phyloP scores from a whole-genome alignment of 2,329 filamentous ascomycete species.

The Beauveria scarabaeidicola region DNA sequence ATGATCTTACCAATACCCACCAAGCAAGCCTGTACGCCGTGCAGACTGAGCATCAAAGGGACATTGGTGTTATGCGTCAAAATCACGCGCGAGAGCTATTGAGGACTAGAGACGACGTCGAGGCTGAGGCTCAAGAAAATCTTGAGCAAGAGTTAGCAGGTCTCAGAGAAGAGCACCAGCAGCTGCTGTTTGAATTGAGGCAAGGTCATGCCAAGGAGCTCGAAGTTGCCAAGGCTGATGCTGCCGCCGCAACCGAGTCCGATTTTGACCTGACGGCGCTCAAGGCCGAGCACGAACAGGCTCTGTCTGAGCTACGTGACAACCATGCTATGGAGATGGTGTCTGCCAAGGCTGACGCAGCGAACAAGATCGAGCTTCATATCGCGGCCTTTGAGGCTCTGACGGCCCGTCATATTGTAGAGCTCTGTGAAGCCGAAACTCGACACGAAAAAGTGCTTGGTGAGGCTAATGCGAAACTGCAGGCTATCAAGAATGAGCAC shows the following conservation, averaged over 20 bases:
- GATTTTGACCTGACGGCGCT: not conserved
- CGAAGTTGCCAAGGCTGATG: constrained; percentile 29
- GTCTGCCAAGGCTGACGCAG: constrained; percentile 29
- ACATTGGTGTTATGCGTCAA: constrained; percentile 35
- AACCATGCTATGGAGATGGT: constrained; percentile 33
- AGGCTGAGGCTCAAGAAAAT: not conserved
- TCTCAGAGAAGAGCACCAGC: constrained; percentile 41
- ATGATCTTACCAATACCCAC: constrained; percentile 17
- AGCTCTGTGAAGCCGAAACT: constrained; percentile 19
- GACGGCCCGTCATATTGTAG: not conserved
- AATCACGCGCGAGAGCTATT: constrained; percentile 32
- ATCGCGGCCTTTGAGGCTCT: not conserved
- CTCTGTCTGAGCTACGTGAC: constrained; percentile 35
- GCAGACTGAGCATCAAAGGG: constrained; percentile 44
- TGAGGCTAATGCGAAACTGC: constrained; percentile 26
- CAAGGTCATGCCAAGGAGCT: constrained; percentile 31
- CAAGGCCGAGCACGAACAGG: constrained; percentile 43
- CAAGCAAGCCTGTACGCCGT: constrained; percentile 33
- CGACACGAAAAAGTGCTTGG: constrained; percentile 43
- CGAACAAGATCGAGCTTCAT: not conserved
- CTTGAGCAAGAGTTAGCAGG: not conserved
- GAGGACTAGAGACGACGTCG: constrained; percentile 32
- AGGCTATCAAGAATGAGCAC: constrained; percentile 32
- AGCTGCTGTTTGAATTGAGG: constrained; percentile 38
- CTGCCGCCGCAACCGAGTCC: not conserved